Evolutionary conservation across 805 yeast genomes (phyloP).

Genomic region (Ogataea salicorniae): DNA sequence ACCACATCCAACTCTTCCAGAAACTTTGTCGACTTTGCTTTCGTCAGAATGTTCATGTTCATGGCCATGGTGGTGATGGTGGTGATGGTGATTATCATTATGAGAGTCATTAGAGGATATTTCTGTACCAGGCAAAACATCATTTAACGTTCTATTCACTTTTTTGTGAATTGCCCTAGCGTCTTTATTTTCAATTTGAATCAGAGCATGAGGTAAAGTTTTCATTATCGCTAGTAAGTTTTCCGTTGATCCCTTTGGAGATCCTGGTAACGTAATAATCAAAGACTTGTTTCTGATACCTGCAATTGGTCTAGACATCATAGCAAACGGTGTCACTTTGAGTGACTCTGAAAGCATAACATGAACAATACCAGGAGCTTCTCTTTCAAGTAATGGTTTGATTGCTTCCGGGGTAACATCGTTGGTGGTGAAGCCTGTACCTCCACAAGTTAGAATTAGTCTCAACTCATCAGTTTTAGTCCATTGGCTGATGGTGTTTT

Average conservation of each 20-base stretch:
- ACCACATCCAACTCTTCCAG: constrained; percentile 21
- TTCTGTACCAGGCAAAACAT: constrained; percentile 19
- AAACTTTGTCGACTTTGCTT: constrained; percentile 1
- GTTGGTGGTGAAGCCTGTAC: constrained; percentile 43
- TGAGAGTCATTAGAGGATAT: not conserved
- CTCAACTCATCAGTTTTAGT: constrained; percentile 17
- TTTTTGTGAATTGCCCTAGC: constrained; percentile 38
- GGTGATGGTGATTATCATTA: constrained; percentile 10
- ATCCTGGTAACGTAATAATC: constrained; percentile 47
- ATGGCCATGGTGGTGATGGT: constrained; percentile 12
- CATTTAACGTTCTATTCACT: constrained; percentile 22
- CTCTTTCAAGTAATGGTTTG: constrained; percentile 34
- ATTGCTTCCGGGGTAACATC: constrained; percentile 52
- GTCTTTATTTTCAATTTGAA: constrained; percentile 30
- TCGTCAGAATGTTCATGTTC: constrained; percentile 17
- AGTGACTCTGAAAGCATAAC: constrained; percentile 41
- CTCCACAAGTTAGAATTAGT: constrained; percentile 45
- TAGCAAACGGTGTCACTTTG: constrained; percentile 42
- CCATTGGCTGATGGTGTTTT: constrained; percentile 24
- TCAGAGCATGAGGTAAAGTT: constrained; percentile 40
- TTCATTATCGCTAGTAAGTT: constrained; percentile 35
- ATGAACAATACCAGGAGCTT: constrained; percentile 47
- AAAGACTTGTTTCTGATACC: constrained; percentile 36
- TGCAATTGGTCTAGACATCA: constrained; percentile 46
- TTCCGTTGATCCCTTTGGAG: constrained; percentile 45